phyloP scores from a whole-genome alignment of 2,329 filamentous ascomycete species.

The Pyricularia grisea region DNA sequence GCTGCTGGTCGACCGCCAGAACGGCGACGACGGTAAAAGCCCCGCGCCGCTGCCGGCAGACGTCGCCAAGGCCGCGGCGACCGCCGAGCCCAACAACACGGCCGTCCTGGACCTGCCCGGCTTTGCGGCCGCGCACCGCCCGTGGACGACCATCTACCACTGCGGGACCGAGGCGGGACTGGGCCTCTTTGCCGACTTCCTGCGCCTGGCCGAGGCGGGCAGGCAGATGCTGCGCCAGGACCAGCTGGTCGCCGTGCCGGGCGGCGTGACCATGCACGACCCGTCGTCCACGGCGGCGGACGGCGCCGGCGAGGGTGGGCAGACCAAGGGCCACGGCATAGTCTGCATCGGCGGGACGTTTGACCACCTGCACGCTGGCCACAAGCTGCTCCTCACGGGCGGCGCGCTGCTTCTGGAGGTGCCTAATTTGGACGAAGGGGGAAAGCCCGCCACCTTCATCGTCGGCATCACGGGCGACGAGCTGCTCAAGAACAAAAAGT shows the following conservation, averaged over 20 bases:
- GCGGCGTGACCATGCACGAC: constrained; percentile 38
- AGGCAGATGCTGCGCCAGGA: constrained; percentile 36
- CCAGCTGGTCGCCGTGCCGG: constrained; percentile 41
- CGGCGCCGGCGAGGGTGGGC: constrained; percentile 8
- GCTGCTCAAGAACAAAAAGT: constrained; percentile 82
- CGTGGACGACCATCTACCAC: constrained; percentile 58
- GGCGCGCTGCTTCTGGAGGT: constrained; percentile 62
- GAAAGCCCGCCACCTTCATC: constrained; percentile 43
- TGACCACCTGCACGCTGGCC: constrained; percentile 88
- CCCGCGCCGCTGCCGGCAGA: constrained; percentile 18
- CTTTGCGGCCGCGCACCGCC: constrained; percentile 37
- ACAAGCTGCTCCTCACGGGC: constrained; percentile 93
- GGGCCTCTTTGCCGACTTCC: constrained; percentile 40
- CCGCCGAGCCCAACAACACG: constrained; percentile 29
- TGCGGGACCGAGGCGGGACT: constrained; percentile 57
- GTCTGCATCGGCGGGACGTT: constrained; percentile 90
- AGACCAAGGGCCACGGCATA: constrained; percentile 33
- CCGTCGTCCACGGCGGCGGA: constrained; percentile 5
- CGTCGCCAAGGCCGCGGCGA: constrained; percentile 9
- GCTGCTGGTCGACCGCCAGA: constrained; percentile 51
- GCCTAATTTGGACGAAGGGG: background rate
- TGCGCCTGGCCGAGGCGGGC: constrained; percentile 32
- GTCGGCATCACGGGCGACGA: constrained; percentile 86
- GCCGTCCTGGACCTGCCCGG: constrained; percentile 28
- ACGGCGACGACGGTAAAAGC: constrained; percentile 16